A percentile compares a stretch with the other conserved stretches of the same genome.
Evolutionary conservation across 73 alveolate species (phyloP).

Genomic region (Stentor roeselii): DNA sequence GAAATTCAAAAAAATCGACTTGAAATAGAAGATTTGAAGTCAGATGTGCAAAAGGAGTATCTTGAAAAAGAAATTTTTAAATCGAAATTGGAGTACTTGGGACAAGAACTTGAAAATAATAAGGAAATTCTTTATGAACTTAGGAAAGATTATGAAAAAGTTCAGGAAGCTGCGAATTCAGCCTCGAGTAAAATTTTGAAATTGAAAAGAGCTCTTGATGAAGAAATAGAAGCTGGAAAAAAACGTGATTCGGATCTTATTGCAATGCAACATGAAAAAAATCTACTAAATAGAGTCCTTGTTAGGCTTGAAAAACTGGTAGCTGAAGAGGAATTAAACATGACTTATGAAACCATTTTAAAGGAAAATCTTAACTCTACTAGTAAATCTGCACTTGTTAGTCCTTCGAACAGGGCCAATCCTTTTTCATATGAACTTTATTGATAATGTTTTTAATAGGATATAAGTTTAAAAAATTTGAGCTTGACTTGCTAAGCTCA

Average conservation of each 20-base stretch:
- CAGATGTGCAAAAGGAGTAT: no score
- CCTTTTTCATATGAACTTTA: no score
- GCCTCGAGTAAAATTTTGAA: neutral
- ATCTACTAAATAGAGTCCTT: neutral
- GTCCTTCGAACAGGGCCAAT: no score
- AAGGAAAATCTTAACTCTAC: no score
- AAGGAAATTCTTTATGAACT: neutral
- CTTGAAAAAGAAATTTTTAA: no score
- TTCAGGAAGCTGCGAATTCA: neutral
- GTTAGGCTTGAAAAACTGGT: neutral
- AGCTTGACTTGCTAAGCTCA: no score
- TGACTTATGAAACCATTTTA: no score
- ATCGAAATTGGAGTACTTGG: neutral
- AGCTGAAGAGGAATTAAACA: neutral
- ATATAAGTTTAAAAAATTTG: no score
- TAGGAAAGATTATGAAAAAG: neutral
- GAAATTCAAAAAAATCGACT: no score
- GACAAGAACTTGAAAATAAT: neutral
- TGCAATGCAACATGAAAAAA: neutral
- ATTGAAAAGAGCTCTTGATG: neutral
- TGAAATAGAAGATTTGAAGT: no score
- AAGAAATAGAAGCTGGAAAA: neutral
- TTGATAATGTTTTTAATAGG: no score
- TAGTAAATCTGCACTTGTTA: no score
- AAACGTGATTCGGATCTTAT: neutral